These are phyloP conservation scores for Tribonema minus DNA, from an alignment of 108 stramenopile species.

Conservation along the genomic window DNA sequence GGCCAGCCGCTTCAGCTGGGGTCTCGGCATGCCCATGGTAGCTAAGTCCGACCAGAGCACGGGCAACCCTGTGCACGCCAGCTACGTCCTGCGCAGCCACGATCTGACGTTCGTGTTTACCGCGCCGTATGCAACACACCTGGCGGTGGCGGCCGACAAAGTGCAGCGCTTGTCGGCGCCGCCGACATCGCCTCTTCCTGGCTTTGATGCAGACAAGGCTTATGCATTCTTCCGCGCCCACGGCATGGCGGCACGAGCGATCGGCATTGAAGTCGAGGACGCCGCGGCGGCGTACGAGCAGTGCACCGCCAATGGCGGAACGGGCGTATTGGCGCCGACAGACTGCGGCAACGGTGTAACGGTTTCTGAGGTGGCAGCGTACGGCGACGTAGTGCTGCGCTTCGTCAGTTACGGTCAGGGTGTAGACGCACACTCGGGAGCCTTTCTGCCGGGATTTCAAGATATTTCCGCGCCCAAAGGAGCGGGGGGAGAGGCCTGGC, in stretches of 20 bases:
- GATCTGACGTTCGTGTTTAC: slow-evolving; percentile 55
- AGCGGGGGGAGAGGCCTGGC: not conserved
- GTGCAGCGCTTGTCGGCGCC: not conserved
- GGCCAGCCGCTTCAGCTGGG: slow-evolving; percentile 43
- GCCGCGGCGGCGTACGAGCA: slow-evolving; percentile 45
- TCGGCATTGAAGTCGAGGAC: slow-evolving; percentile 54
- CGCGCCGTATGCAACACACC: slow-evolving; percentile 40
- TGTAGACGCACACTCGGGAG: not conserved
- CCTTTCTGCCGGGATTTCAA: slow-evolving; percentile 34
- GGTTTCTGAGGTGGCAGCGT: slow-evolving; percentile 48
- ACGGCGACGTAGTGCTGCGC: slow-evolving; percentile 54
- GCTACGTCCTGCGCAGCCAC: slow-evolving; percentile 52
- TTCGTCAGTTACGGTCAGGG: slow-evolving; percentile 32
- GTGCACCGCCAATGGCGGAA: slow-evolving; percentile 28
- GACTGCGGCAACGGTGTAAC: slow-evolving; percentile 1
- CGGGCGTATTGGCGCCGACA: slow-evolving; percentile 19
- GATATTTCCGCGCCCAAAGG: not conserved
- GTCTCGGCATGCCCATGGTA: slow-evolving; percentile 53
- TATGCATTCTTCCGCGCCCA: slow-evolving; percentile 46
- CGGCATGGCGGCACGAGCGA: slow-evolving; percentile 51
- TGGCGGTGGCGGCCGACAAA: not conserved
- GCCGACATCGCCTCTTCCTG: slow-evolving; percentile 40
- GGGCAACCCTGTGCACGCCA: slow-evolving; percentile 52
- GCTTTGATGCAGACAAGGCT: slow-evolving; percentile 26
- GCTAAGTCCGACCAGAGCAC: slow-evolving; percentile 53